Base-by-base conservation (phyloP, 2,329 filamentous ascomycete genomes). In the Claviceps cyperi region DNA sequence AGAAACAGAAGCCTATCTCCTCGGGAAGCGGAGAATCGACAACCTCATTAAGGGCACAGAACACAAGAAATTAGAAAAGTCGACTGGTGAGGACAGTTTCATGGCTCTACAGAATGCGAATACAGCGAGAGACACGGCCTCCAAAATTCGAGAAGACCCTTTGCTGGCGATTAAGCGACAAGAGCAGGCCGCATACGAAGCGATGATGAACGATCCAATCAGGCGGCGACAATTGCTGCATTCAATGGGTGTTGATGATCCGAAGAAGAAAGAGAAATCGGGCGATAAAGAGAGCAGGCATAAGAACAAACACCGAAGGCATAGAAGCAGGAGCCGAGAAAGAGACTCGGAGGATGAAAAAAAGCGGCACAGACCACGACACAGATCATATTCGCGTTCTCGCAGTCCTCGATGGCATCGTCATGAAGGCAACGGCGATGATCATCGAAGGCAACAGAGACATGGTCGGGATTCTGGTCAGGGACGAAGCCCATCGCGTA, bases 21-120 rank as follows among this genome's bases (percentile, higher is more conserved):
- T 98, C 14, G 92, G 92, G 48, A 97, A 96, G 72, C 77, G 92
- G 52, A 78, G 90, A 52, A 91, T 98, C 63, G 91, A 97, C 70
- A 81, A 83, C 13, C 64, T 80, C 36, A 74, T 98, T 50, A 79
- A 92, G 64, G 86, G 85, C 46, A 83, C 83, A 39, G 87, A 94
- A 46, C 79, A 80, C 57, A 84, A 92, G 63, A 85, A 84, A 55
- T 68, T 95, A 51, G 83, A 88, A 66, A 95, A 94, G 66, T 74
- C 80, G 36, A 77, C 82, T 5, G 74, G 75, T 0, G 68, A 80
- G 54, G 79, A 83, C 35, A 70, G 69, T 39, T 69, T 80, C 61
- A 64, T 84, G 70, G 77, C 80, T 0, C 58, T 81, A 47, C 78
- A 83, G 53, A 80, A 81, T 58, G 83, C 83, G 24, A 88, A 87